Percentiles rank a stretch among this genome's conserved stretches.
phyloP scores from a whole-genome alignment of 1,284 basidiomycete genomes.

The Cutaneotrichosporon cutaneum region DNA sequence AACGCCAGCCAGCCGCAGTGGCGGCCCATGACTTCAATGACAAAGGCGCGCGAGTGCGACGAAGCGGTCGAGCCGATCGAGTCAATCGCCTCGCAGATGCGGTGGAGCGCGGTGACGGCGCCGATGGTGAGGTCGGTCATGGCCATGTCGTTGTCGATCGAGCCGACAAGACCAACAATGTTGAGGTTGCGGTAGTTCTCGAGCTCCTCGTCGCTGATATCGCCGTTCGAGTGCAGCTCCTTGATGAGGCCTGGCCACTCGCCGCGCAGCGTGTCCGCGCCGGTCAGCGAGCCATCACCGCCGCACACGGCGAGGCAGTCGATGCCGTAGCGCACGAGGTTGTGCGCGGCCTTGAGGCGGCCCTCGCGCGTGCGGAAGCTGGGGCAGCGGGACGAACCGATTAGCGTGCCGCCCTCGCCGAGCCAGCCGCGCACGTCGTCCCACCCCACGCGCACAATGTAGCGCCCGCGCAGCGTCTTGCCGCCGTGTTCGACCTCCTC shows the following conservation, averaged over 20 bases:
- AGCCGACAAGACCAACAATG: constrained; percentile 96
- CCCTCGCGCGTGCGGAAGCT: constrained; percentile 77
- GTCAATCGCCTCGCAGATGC: constrained; percentile 97
- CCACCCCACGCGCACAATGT: constrained; percentile 96
- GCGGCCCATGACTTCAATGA: constrained; percentile 97
- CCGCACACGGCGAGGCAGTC: constrained; percentile 96
- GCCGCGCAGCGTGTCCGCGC: constrained; percentile 86
- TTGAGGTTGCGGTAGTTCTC: constrained; percentile 75
- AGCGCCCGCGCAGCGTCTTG: constrained; percentile 76
- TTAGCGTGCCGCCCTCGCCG: constrained; percentile 91
- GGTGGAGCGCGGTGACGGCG: constrained; percentile 87
- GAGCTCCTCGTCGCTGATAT: constrained; percentile 74
- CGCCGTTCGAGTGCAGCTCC: constrained; percentile 64
- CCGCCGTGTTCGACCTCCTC: constrained; percentile 55
- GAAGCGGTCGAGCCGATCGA: constrained; percentile 96
- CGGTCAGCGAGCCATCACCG: constrained; percentile 93
- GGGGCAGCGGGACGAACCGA: constrained; percentile 88
- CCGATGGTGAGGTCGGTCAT: constrained; percentile 97
- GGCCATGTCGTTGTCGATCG: constrained; percentile 99
- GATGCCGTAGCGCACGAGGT: constrained; percentile 93
- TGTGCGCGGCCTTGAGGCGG: constrained; percentile 78
- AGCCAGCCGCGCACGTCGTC: constrained; percentile 97
- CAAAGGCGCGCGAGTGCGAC: constrained; percentile 95
- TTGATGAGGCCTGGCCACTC: constrained; percentile 88
- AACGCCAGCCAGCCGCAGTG: constrained; percentile 98